phyloP scores from a whole-genome alignment of 2,329 filamentous ascomycete genomes.

The Nannizziopsis arthrosporioides region DNA sequence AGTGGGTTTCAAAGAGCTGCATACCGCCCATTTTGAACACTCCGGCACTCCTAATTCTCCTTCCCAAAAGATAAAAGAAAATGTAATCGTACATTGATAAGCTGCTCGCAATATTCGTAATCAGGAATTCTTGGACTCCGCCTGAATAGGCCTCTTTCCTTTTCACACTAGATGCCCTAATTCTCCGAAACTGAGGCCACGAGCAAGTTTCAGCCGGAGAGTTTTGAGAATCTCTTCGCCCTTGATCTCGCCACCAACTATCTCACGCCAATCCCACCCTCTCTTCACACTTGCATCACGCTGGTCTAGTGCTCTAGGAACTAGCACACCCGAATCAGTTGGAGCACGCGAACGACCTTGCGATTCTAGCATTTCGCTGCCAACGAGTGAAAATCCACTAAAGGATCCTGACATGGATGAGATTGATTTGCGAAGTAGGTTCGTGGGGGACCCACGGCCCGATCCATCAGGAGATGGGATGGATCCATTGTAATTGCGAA shows the following conservation, averaged over 20 bases:
- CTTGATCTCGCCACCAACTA: slow-evolving; percentile 45
- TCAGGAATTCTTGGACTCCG: neutral
- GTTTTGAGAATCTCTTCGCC: slow-evolving; percentile 61
- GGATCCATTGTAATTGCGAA: slow-evolving; percentile 29
- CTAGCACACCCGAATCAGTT: slow-evolving; percentile 38
- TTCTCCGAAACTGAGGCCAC: slow-evolving; percentile 48
- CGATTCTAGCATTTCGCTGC: slow-evolving; percentile 56
- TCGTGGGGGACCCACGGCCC: slow-evolving; percentile 43
- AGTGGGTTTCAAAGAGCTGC: no score
- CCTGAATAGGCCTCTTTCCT: neutral
- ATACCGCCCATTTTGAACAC: no score
- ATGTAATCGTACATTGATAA: no score
- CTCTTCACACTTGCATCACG: slow-evolving; percentile 37
- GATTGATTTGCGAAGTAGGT: slow-evolving; percentile 55
- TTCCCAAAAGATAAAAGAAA: no score
- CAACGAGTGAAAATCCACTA: slow-evolving; percentile 57
- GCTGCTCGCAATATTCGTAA: no score
- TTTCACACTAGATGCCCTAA: slow-evolving; percentile 17
- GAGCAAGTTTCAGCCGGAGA: slow-evolving; percentile 60
- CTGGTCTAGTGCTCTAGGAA: slow-evolving; percentile 22
- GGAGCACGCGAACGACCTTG: slow-evolving; percentile 22
- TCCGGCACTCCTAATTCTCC: no score
- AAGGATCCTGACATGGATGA: slow-evolving; percentile 41
- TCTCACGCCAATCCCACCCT: slow-evolving; percentile 62
- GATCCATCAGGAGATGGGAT: slow-evolving; percentile 8